Evolutionary conservation across 2,329 filamentous ascomycete species (phyloP).

Genomic region (Amauroascus niger): DNA sequence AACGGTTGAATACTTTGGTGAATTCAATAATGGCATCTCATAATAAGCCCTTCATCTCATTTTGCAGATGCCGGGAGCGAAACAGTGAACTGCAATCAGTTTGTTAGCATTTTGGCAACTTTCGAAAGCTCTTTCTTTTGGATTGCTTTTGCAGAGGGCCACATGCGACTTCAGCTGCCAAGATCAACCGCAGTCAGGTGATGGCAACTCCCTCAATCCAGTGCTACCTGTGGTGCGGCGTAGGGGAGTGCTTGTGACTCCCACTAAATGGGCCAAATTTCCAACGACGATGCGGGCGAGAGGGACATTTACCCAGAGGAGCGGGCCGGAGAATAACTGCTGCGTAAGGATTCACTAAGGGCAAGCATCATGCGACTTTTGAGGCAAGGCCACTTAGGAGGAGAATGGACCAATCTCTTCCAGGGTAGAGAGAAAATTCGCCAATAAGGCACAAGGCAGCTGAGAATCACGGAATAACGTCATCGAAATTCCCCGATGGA

Average conservation of each 20-base stretch:
- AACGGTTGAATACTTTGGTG: not conserved
- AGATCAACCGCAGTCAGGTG: slow-evolving; percentile 6
- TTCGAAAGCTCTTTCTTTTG: not conserved
- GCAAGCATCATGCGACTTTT: slow-evolving; percentile 7
- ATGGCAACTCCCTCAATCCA: not conserved
- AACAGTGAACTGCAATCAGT: not conserved
- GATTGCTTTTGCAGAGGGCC: not conserved
- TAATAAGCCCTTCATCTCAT: not conserved
- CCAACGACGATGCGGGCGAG: not conserved
- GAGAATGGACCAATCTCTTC: not conserved
- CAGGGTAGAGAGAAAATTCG: not conserved
- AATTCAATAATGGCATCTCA: not conserved
- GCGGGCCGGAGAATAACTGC: not conserved
- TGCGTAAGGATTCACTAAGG: not conserved
- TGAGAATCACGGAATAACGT: not conserved
- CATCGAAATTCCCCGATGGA: not conserved
- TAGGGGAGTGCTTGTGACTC: slow-evolving; percentile 6
- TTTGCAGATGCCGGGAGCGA: not conserved
- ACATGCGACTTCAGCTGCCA: slow-evolving; percentile 10
- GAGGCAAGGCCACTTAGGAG: not conserved
- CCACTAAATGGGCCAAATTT: not conserved
- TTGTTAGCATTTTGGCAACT: not conserved
- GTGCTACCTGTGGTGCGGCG: not conserved
- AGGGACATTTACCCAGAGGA: not conserved
- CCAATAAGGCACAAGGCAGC: not conserved